Evolutionary conservation across 495 filamentous ascomycete species (phyloP), one percentile per base, ranked within the genome.

Genomic region (Durotheca rogersii): DNA sequence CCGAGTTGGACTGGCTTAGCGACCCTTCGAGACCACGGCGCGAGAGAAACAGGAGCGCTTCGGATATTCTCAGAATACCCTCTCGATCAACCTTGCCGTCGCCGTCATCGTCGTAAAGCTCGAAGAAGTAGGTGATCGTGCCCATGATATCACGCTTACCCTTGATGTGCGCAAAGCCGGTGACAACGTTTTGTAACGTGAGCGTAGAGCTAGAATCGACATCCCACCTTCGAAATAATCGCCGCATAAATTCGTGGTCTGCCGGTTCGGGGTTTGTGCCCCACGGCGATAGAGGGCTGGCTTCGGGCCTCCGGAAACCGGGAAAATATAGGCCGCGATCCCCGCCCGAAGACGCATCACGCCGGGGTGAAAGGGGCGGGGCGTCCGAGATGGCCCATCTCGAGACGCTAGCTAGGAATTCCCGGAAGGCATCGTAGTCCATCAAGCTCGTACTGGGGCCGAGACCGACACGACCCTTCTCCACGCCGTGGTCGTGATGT

Each of bases 71-170:
- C 34, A 98, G 71, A 47, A 98, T 97, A 12, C 93, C 93, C 68
- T 98, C 93, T 3, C 94, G 83, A 67, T 98, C 93, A n/a, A 98
- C 90, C 53, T 81, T 87, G 5, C 94, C 93, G 67, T 94, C 88
- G 1, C 84, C 82, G 62, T 88, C 84, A 57, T 98, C 92, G 66
- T 97, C 94, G 62, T 97, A 95, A 0, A 98, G 80, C 62, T 96
- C 85, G 58, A 97, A 98, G 71, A 97, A 98, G 66, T 96, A 97
- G 38, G 83, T 90, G 62, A 98, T 97, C 52, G 85, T 90, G 23
- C 88, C 87, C 92, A 97, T 96, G 55, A 98, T 95, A 67, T 97
- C 93, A 31, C 83, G 82, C 17, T 86, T 88, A 5, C 94, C 92
- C 67, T 95, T 96, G 42, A 98, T 85, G 27, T 85, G 82, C 2